Percentiles rank a stretch among this genome's conserved stretches.
Evolutionary conservation across 1,139 yeast genomes (phyloP).

Genomic region (Pichia sp.): DNA sequence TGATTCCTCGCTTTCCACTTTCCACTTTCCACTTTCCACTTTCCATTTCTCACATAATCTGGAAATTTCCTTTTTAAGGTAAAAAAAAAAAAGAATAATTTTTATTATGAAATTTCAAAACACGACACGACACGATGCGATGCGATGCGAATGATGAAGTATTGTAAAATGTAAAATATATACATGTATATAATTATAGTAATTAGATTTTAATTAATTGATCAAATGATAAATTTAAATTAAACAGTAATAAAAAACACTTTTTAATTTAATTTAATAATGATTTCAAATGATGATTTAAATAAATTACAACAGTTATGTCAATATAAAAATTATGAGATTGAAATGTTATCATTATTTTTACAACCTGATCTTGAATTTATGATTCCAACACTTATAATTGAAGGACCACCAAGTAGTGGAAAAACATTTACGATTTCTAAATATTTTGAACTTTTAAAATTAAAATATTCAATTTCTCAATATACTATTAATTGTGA

Average conservation of each 20-base stretch:
- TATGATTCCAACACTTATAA: constrained; percentile 20
- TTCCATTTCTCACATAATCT: too few relatives aligned
- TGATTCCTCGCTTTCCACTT: too few relatives aligned
- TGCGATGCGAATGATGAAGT: too few relatives aligned
- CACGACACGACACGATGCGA: too few relatives aligned
- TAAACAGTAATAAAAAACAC: too few relatives aligned
- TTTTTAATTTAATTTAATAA: neutral
- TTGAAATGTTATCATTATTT: constrained; percentile 17
- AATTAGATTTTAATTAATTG: neutral
- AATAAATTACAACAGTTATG: constrained; percentile 8
- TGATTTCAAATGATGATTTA: constrained; percentile 7
- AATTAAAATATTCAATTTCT: constrained; percentile 4
- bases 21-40: too few relatives aligned
- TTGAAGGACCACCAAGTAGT: constrained; percentile 28
- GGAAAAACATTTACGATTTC: constrained; percentile 27
- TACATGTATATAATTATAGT: neutral
- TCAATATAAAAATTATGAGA: constrained; percentile 15
- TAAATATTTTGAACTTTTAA: constrained; percentile 14
- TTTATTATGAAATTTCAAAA: too few relatives aligned
- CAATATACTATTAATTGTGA: constrained; percentile 24
- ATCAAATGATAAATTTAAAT: too few relatives aligned
- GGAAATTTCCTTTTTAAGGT: too few relatives aligned
- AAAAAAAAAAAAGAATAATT: too few relatives aligned
- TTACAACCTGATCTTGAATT: constrained; percentile 18
- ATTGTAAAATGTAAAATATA: neutral